phyloP scores from a whole-genome alignment of 1,284 basidiomycete species.

The Trametes pubescens region DNA sequence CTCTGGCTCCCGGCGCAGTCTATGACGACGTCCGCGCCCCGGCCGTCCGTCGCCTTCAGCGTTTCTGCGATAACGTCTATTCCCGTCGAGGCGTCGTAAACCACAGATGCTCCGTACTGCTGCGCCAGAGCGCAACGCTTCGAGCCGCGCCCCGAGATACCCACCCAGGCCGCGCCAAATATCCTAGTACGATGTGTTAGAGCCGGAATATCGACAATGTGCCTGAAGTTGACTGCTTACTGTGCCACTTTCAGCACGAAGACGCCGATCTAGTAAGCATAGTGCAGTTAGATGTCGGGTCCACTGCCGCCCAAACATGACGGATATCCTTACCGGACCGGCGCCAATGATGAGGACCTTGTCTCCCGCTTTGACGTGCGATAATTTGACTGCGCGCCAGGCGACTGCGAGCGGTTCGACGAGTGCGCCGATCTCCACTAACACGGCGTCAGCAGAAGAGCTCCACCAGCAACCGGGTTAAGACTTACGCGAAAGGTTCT shows the following conservation, averaged over 20 bases:
- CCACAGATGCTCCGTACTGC: constrained; percentile 39
- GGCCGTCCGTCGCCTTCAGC: constrained; percentile 34
- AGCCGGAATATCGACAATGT: too few relatives aligned
- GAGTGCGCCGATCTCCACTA: constrained; percentile 44
- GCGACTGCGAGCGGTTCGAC: constrained; percentile 46
- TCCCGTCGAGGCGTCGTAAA: constrained; percentile 35
- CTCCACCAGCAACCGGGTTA: not conserved
- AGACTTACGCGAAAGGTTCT: constrained; percentile 11
- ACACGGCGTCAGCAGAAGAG: not conserved
- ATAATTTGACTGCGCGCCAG: constrained; percentile 43
- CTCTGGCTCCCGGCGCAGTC: constrained; percentile 45
- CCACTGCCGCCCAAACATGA: not conserved
- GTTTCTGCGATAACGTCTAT: constrained; percentile 34
- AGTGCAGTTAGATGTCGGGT: not conserved
- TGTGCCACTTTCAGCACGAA: constrained; percentile 39
- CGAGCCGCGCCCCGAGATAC: constrained; percentile 42
- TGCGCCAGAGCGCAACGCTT: constrained; percentile 39
- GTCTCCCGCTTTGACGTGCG: constrained; percentile 38
- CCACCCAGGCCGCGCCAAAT: constrained; percentile 33
- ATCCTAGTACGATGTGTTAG: not conserved
- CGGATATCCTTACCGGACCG: constrained; percentile 41
- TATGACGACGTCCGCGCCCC: constrained; percentile 44
- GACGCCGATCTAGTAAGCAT: constrained; percentile 38
- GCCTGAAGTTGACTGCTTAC: constrained; percentile 1
- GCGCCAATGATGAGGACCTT: constrained; percentile 44